These are phyloP conservation scores for Globisporangium emineosum DNA, from an alignment of 352 stramenopile genomes.

Conservation along the genomic window DNA sequence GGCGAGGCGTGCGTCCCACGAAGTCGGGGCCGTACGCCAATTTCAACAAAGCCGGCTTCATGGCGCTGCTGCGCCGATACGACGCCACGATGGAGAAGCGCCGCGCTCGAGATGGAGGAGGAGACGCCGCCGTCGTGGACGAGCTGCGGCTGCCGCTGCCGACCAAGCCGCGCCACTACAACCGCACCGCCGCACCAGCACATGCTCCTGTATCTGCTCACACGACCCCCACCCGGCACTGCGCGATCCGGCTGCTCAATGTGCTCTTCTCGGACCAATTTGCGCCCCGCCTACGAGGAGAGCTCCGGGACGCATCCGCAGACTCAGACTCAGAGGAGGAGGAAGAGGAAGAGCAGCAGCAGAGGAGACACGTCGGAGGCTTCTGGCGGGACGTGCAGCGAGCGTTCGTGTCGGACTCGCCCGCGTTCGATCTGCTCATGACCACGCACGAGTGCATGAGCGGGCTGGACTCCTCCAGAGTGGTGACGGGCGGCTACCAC, in stretches of 20 bases:
- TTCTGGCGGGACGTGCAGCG: neutral
- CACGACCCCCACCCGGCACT: neutral
- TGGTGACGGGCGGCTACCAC: neutral
- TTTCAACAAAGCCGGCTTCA: neutral
- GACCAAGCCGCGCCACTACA: neutral
- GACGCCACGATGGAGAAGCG: no score
- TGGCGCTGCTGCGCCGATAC: neutral
- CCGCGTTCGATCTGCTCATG: neutral
- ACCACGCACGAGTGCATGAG: neutral
- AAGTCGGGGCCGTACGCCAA: neutral
- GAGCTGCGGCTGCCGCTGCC: neutral
- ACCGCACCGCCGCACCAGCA: neutral
- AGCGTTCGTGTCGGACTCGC: constrained; percentile 2
- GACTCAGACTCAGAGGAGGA: no score
- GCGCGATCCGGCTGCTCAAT: constrained; percentile 3
- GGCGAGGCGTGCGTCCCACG: neutral
- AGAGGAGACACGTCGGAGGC: no score
- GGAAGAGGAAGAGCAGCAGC: no score
- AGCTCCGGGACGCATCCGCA: no score
- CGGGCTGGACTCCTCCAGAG: neutral
- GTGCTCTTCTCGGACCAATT: constrained; percentile 3
- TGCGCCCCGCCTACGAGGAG: neutral
- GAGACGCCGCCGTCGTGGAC: no score
- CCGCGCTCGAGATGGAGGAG: no score
- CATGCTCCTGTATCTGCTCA: no score